Base-by-base conservation (phyloP, 495 filamentous ascomycete genomes). In the Beverwykella pulmonaria region DNA sequence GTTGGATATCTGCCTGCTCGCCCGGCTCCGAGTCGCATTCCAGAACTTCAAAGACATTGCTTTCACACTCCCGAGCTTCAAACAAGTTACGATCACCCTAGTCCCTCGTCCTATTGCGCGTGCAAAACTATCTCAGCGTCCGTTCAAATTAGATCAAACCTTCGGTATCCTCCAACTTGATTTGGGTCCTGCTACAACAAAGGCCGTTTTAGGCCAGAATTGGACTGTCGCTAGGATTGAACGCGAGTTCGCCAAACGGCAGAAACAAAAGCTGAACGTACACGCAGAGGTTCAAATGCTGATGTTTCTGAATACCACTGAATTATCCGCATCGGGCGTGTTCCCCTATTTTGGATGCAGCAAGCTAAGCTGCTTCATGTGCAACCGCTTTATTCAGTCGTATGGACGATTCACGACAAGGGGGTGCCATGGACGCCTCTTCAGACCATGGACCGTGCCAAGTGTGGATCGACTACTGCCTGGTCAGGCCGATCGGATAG, bases 341-440 rank as follows among this genome's bases (percentile, higher is more conserved):
- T 69, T 71, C 53, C 60, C 68, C 41, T 75, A 75, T 64, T 65
- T 73, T 69, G 73, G 73, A 68, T 75, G 73, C 59, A 75, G 73
- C 65, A 75, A 75, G 69, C 55, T 69, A 55, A 75, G 73, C 68
- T 73, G 73, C 47, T 75, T 75, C 58, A 69, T 75, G 73, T 75
- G 73, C 68, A 59, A 59, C 62, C 59, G 56, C 55, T 70, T 75
- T 60, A 64, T 75, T 59, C 63, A 72, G 41, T 65, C 71, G 10
- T 65, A 73, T 68, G 64, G 68, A 32, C 59, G 65, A 60, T 65
- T 73, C 68, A 65, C 69, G 34, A 68, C 69, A 61, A 65, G 69
- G 61, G 69, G 71, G 55, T 73, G 71, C 65, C 71, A 73, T 66
- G 71, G 71, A 66, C 71, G 71, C 63, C 69, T 73, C 69, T 73